Evolutionary conservation across 106 monocot genomes (phyloP), one percentile per base, ranked within the genome.

Genomic region (Triglochin maritima): DNA sequence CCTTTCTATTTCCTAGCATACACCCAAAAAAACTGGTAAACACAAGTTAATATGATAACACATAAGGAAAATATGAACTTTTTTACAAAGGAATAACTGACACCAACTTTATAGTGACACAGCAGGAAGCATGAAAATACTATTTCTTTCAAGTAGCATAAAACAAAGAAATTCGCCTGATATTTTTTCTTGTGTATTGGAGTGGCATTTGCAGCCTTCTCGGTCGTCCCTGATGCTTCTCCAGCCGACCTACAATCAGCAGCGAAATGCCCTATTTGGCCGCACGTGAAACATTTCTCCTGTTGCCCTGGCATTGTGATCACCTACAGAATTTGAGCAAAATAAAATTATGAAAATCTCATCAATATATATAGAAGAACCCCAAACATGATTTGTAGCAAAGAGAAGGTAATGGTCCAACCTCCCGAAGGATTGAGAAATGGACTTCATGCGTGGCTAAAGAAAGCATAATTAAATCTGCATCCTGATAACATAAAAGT

Each of bases 171-270:
- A 59, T 29, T 46, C 17, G 83, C 96, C 91, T 96, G 96, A 70
- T 96, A 96, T 76, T 90, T 91, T 76, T 96, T 96, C 72, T 96
- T 96, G 78, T 96, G 67, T 77, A 96, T 88, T 17, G 90, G 91
- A 45, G 78, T 82, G 43, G 77, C 64, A 74, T 85, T 79, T 44
- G 70, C 62, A 77, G 70, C 50, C 62, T 82, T 84, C 8, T 62
- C 79, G 64, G 65, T 49, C 15, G 16, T 46, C 10, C 56, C 69
- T 50, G 72, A 50, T 50, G 79, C 59, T 49, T 63, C 54, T 67
- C 53, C 79, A 12, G 65, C 61, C 46, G 69, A 80, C 64, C 79
- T 79, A 44, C 94, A 98, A n/a, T 98, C 96, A 77, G 96, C 87
- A 63, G 96, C 96, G 68, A 91, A 57, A 84, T 98, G 96, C 5